phyloP scores from a whole-genome alignment of 2,329 filamentous ascomycete genomes.

The Cytospora schulzeri region DNA sequence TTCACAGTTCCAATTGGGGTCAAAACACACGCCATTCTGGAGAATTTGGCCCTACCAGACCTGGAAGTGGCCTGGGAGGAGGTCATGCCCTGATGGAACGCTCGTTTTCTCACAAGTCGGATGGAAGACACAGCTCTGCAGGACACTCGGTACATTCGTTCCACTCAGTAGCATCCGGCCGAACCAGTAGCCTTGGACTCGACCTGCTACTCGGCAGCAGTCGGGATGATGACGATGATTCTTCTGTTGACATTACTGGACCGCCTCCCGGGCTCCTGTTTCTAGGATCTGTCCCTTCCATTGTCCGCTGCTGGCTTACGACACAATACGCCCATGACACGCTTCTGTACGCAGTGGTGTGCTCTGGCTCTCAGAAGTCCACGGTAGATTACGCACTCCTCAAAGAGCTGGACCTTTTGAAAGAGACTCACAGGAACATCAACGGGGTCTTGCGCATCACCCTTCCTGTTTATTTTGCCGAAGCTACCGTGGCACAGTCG shows the following conservation, averaged over 20 bases:
- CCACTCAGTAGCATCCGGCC: conserved; percentile 74
- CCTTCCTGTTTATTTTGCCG: conserved; percentile 84
- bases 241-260: conserved; percentile 70
- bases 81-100: conserved; percentile 84
- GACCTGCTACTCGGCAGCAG: conserved; percentile 68
- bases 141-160: conserved; percentile 71
- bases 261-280: conserved; percentile 85
- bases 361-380: conserved; percentile 87
- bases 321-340: conserved; percentile 87
- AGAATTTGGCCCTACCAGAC: conserved; percentile 77
- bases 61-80: conserved; percentile 76
- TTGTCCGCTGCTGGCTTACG: conserved; percentile 94
- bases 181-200: conserved; percentile 85
- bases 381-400: conserved; percentile 76
- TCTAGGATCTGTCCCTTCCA: conserved; percentile 85
- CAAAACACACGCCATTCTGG: conserved; percentile 80
- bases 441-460: conserved; percentile 71
- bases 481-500: conserved; percentile 79
- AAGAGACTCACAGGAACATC: conserved; percentile 65
- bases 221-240: conserved; percentile 55
- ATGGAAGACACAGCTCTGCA: conserved; percentile 92
- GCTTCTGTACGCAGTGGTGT: conserved; percentile 87
- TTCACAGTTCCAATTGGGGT: conserved; percentile 82
- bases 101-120: conserved; percentile 90
- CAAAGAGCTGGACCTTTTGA: conserved; percentile 70